These are phyloP conservation scores for Biscutella laevigata DNA, from an alignment of 441 rosid genomes.

Conservation along the genomic window DNA sequence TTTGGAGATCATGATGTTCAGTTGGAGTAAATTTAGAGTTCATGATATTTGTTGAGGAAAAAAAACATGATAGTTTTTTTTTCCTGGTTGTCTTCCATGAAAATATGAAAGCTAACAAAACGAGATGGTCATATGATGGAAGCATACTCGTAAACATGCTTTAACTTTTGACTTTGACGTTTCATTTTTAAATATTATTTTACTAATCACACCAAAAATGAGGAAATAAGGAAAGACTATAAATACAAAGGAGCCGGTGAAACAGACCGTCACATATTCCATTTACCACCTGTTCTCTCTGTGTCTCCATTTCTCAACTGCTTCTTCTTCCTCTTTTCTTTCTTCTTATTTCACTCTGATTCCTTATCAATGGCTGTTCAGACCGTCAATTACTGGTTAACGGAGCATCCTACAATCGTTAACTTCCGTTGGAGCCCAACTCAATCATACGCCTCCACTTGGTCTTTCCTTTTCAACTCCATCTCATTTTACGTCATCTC, in stretches of 20 bases:
- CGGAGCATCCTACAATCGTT: conserved; percentile 69
- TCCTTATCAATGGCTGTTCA: neutral
- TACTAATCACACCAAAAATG: conserved; percentile 7
- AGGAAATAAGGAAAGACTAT: neutral
- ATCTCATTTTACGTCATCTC: conserved; percentile 40
- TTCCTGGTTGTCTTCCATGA: no score
- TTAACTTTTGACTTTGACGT: conserved; percentile 18
- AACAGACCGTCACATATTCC: conserved; percentile 9
- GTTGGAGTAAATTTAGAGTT: no score
- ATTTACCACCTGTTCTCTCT: conserved; percentile 6
- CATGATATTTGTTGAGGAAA: no score
- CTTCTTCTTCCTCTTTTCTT: neutral
- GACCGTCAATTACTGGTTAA: conserved; percentile 34
- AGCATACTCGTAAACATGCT: neutral
- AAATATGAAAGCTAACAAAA: no score
- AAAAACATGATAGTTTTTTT: no score
- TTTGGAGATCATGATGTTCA: no score
- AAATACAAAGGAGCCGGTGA: conserved; percentile 7
- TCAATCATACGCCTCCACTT: conserved; percentile 79
- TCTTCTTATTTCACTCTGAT: neutral
- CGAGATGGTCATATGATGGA: no score
- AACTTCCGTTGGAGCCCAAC: conserved; percentile 75
- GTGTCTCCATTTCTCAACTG: conserved; percentile 3
- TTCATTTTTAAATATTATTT: neutral
- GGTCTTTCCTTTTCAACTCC: conserved; percentile 65